Evolutionary conservation across 2,329 filamentous ascomycete species (phyloP).

Genomic region (Cladosporium sphaerospermum): DNA sequence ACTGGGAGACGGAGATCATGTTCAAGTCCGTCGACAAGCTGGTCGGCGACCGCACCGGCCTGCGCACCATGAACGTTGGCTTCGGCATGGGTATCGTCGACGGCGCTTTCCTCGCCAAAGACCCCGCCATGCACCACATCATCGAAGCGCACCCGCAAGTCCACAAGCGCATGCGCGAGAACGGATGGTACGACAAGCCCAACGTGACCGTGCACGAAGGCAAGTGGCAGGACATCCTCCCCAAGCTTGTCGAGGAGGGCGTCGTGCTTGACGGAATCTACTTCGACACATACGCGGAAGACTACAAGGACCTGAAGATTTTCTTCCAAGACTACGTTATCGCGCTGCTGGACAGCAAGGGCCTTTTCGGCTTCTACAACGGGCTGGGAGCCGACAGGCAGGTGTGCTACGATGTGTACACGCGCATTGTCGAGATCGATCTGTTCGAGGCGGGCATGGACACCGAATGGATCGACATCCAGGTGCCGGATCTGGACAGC

Average conservation of each 20-base stretch:
- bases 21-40: constrained; percentile 39
- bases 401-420: constrained; percentile 95
- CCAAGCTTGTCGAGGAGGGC: constrained; percentile 38
- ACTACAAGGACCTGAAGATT: constrained; percentile 73
- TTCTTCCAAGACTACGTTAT: constrained; percentile 89
- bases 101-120: constrained; percentile 39
- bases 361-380: constrained; percentile 59
- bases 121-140: constrained; percentile 43
- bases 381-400: constrained; percentile 84
- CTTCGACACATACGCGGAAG: constrained; percentile 96
- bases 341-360: constrained; percentile 59
- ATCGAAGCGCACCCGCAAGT: constrained; percentile 48
- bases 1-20: constrained; percentile 48
- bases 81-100: constrained; percentile 49
- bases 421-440: constrained; percentile 82
- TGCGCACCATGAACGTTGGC: constrained; percentile 45
- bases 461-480: constrained; percentile 74
- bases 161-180: constrained; percentile 38
- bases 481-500: constrained; percentile 64
- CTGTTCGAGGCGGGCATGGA: constrained; percentile 83
- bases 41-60: constrained; percentile 31
- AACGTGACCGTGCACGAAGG: constrained; percentile 45
- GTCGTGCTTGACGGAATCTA: constrained; percentile 58
- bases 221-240: constrained; percentile 45
- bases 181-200: constrained; percentile 44